phyloP scores from a whole-genome alignment of 2,329 filamentous ascomycete genomes.

The Trichoderma afroharzianum region DNA sequence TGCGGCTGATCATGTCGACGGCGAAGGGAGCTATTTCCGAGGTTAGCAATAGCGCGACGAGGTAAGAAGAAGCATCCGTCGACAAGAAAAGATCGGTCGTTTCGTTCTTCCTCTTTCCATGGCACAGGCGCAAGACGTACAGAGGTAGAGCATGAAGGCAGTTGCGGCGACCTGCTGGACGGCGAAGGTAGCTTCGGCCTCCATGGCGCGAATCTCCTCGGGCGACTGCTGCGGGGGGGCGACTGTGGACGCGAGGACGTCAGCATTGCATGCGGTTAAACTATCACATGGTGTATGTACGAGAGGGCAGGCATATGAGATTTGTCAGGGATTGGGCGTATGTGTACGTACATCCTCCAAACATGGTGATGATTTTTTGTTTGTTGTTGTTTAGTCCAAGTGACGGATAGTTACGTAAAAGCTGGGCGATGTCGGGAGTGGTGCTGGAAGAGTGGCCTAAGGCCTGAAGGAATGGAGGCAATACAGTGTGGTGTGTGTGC shows the following conservation, averaged over 20 bases:
- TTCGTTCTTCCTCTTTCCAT: neutral
- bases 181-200: slow-evolving; percentile 63
- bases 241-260: slow-evolving; percentile 45
- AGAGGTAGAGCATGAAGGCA: slow-evolving; percentile 69
- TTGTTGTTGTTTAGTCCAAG: slow-evolving; percentile 5
- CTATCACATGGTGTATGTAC: neutral
- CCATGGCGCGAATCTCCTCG: slow-evolving; percentile 67
- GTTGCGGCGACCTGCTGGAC: slow-evolving; percentile 65
- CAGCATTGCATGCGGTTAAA: neutral
- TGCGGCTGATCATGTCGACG: slow-evolving; percentile 48
- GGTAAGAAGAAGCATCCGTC: neutral
- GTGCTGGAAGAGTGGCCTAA: neutral
- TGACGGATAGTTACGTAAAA: slow-evolving; percentile 24
- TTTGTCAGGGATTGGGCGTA: neutral
- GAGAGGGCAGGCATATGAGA: neutral
- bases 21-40: slow-evolving; percentile 51
- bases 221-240: slow-evolving; percentile 65
- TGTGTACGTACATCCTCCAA: slow-evolving; percentile 40
- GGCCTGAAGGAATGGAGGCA: neutral
- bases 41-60: neutral
- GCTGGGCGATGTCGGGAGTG: slow-evolving; percentile 22
- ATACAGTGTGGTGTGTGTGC: neutral
- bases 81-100: neutral
- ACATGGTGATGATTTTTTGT: slow-evolving; percentile 22
- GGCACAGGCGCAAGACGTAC: slow-evolving; percentile 46